Evolutionary conservation across 345 rosid species (phyloP).

Genomic region (Nasturtium officinale): DNA sequence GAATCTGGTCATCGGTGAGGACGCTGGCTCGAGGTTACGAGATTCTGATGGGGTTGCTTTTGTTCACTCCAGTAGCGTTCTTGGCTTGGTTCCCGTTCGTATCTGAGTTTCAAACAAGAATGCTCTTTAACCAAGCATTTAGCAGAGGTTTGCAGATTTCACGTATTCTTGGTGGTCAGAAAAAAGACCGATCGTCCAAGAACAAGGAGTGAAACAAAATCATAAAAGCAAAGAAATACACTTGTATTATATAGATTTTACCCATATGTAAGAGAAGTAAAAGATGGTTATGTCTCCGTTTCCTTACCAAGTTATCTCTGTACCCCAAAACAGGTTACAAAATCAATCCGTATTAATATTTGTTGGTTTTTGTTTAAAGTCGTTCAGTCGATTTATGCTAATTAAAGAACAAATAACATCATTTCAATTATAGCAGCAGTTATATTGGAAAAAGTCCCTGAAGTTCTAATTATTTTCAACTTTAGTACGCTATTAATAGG

Average conservation of each 20-base stretch:
- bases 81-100: slow-evolving; percentile 93
- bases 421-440: no score
- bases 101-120: slow-evolving; percentile 85
- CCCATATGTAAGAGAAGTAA: background rate
- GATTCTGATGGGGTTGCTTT: slow-evolving; percentile 67
- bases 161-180: slow-evolving; percentile 81
- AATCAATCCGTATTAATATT: no score
- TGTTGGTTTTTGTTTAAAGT: no score
- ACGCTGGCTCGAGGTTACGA: slow-evolving; percentile 80
- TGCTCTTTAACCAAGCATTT: slow-evolving; percentile 94
- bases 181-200: slow-evolving; percentile 64
- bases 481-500: no score
- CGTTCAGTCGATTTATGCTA: no score
- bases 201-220: slow-evolving; percentile 51
- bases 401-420: no score
- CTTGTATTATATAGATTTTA: background rate
- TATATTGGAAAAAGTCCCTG: no score
- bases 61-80: slow-evolving; percentile 84
- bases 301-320: slow-evolving; percentile 19
- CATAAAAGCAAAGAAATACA: slow-evolving; percentile 1
- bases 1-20: slow-evolving; percentile 71
- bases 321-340: no score
- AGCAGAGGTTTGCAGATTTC: slow-evolving; percentile 93
- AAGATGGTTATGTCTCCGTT: background rate
- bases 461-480: no score